These are phyloP conservation scores for Brassica balearica DNA, from an alignment of 441 rosid species.

Conservation along the genomic window DNA sequence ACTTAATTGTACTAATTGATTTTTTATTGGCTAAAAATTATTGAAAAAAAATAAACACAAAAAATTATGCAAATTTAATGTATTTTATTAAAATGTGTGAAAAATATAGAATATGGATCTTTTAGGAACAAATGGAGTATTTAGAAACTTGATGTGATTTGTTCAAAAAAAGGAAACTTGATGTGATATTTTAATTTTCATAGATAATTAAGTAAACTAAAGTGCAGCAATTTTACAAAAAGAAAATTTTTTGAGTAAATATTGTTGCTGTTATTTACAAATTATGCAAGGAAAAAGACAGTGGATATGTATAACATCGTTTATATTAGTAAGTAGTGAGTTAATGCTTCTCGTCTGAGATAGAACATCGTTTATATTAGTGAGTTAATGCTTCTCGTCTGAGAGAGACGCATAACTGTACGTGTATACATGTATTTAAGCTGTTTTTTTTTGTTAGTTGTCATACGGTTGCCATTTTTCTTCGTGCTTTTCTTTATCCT, in stretches of 20 bases:
- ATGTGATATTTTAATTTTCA: background rate
- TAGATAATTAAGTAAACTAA: background rate
- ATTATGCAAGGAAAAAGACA: background rate
- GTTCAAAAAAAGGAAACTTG: background rate
- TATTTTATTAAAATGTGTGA: no score
- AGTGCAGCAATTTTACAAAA: background rate
- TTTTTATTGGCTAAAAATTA: no score
- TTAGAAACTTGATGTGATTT: slow-evolving; percentile 4
- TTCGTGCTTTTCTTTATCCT: slow-evolving; percentile 1
- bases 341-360: slow-evolving; percentile 19
- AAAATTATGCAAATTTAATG: no score
- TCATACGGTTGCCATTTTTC: slow-evolving; percentile 15
- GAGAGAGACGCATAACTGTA: no score
- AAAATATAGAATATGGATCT: no score
- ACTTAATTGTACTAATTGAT: no score
- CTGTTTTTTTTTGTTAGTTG: background rate
- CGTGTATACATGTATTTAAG: background rate
- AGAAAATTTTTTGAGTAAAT: background rate
- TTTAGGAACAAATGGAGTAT: background rate
- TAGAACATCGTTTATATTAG: background rate
- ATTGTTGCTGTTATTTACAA: background rate
- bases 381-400: background rate
- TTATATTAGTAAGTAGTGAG: background rate
- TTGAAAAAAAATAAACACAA: no score
- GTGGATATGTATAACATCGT: background rate